Base-by-base conservation (phyloP, 257 asterid genomes). In the Anisodus acutangulus region DNA sequence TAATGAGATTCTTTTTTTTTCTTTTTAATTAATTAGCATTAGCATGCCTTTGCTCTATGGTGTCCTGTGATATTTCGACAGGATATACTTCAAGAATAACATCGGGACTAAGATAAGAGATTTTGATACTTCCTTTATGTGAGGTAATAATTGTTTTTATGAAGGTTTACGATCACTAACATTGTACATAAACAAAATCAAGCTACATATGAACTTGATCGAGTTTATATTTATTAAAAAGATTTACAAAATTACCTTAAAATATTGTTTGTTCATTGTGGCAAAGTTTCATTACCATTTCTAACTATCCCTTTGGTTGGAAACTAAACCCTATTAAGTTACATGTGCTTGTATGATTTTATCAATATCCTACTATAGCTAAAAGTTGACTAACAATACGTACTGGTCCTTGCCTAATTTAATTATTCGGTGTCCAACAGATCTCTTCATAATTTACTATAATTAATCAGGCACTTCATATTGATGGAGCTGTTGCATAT, bases 331-430 rank as follows among this genome's bases (percentile, higher is more conserved):
- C n/a, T 66, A 66, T 66, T 66, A 31, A 35, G 72, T 66, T 12
- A 11, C 19, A 66, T 66, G 47, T 67, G 10, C n/a, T 47, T 47
- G 35, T 47, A 12, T 47, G 0, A 47, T 19, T 22, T 47, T 31
- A 45, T 22, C 54, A 19, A 47, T 45, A 72, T 47, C 41, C 10
- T 51, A 22, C 41, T 4, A 22, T 74, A 19, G 41, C n/a, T 49
- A 47, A 19, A 58, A 49, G 80, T 49, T 74, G 80, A 74, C 19
- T 22, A 49, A 51, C 22, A 74, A 49, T 74, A 51, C 31, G 31
- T 76, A 51, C 26, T 51, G 15, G 43, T 22, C 81, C 63, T 76
- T 51, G 63, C 81, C 81, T 76, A 76, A 76, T 76, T 76, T 76
- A 16, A 68, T 68, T 70, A 76, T 51, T 53, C 60, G 8, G 62